Evolutionary conservation across 73 alveolate species (phyloP).

Genomic region (Breviolum minutum): DNA sequence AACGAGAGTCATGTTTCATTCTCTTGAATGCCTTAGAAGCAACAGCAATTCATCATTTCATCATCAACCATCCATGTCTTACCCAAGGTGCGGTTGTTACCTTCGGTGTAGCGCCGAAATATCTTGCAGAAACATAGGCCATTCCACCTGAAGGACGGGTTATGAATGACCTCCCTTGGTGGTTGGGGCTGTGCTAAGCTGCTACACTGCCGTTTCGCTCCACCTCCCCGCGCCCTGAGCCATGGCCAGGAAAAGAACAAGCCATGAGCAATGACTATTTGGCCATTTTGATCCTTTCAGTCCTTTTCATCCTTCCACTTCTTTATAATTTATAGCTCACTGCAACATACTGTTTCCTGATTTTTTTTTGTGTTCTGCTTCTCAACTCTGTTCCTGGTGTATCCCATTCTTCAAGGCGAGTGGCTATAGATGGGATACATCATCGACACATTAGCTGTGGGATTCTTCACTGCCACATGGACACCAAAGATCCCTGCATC

Average conservation of each 20-base stretch:
- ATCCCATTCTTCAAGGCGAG: not conserved
- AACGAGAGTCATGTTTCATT: too few species aligned
- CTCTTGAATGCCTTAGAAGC: too few species aligned
- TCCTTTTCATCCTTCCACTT: too few species aligned
- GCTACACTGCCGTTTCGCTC: not conserved
- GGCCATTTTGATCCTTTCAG: too few species aligned
- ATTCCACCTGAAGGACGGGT: constrained; percentile 40
- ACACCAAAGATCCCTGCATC: constrained; percentile 64
- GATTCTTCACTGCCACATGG: constrained; percentile 43
- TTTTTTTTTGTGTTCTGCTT: not conserved
- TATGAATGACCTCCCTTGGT: too few species aligned
- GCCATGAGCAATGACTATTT: too few species aligned
- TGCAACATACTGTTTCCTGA: not conserved
- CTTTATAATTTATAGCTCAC: too few species aligned
- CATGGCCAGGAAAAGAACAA: too few species aligned
- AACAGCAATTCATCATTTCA: too few species aligned
- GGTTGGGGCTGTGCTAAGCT: not conserved
- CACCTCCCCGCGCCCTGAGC: not conserved
- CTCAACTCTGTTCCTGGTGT: not conserved
- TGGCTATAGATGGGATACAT: constrained; percentile 78
- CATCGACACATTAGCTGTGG: constrained; percentile 38
- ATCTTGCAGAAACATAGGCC: constrained; percentile 86
- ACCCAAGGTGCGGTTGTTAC: constrained; percentile 50
- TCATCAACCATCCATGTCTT: too few species aligned
- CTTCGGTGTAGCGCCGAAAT: constrained; percentile 63